Base-by-base conservation (phyloP, 345 rosid genomes). In the Chamaenerion angustifolium region DNA sequence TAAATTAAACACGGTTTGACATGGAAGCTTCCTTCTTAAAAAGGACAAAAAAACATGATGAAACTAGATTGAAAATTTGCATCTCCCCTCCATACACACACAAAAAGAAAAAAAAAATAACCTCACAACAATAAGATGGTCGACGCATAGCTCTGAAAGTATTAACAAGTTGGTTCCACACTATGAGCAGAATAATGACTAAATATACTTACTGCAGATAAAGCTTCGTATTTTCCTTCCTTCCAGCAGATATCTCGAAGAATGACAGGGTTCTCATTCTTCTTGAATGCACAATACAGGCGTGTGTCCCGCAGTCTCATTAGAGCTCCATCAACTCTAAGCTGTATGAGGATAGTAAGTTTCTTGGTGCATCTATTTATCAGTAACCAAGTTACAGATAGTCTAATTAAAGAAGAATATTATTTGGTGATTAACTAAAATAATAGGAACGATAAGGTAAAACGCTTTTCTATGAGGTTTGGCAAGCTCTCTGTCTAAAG, bases 251-350 rank as follows among this genome's bases (percentile, higher is more conserved):
- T 69, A 65, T 92, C 95, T 51, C 83, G 85, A 56, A 87, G 86
- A 75, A 87, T 73, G 59, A 68, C 58, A 49, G 85, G 80, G 27
- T 57, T 48, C 48, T 50, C 61, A 37, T 58, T 58, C 54, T 79
- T 72, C 59, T 64, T 56, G 58, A 87, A 92, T 60, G 56, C 67
- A 52, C 81, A 87, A 57, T 82, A 88, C 78, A 92, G 59, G 45
- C 96, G 82, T 4, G 98, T 87, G 54, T 92, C 98, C 75, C 98
- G 80, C 58, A 92, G 56, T 68, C 98, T 84, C 95, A 92, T 82
- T 18, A 92, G 77, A 51, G 78, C 88, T 51, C 98, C 98, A 64
- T 92, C 98, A 67, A 92, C 98, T 64, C 98, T 80, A 60, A 87
- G 96, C 98, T 92, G 74, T 49, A 46, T 31, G 37, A 48, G 14